These are phyloP conservation scores for Pythium chondricola DNA, from an alignment of 352 stramenopile species.

Conservation along the genomic window DNA sequence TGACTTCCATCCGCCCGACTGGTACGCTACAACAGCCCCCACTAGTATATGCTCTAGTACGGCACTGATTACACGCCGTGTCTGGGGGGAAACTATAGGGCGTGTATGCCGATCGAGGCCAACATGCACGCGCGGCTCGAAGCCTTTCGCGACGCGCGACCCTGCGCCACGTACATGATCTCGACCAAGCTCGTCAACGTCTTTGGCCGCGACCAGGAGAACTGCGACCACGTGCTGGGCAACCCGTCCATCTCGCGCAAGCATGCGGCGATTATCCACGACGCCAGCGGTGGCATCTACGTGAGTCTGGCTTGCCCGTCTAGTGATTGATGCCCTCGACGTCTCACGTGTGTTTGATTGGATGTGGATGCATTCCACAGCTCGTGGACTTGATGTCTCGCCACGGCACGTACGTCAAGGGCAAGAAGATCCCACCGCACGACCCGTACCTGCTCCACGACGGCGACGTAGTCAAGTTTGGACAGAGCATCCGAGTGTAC, in stretches of 20 bases:
- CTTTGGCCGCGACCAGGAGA: constrained; percentile 82
- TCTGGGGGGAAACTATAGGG: constrained; percentile 44
- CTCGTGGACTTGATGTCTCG: constrained; percentile 87
- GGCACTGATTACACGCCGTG: too few species aligned
- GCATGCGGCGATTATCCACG: constrained; percentile 82
- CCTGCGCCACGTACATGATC: constrained; percentile 84
- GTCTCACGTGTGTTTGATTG: too few species aligned
- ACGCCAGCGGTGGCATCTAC: constrained; percentile 75
- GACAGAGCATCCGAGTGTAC: constrained; percentile 83
- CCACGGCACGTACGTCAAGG: constrained; percentile 77
- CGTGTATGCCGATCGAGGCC: constrained; percentile 48
- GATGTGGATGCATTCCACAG: too few species aligned
- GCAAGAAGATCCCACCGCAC: constrained; percentile 81
- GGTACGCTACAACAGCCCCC: too few species aligned
- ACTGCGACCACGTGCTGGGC: constrained; percentile 80
- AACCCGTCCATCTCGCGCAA: constrained; percentile 86
- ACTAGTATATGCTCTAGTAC: too few species aligned
- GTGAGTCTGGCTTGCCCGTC: constrained; percentile 26
- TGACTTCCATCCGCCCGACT: constrained; percentile 72
- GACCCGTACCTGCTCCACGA: constrained; percentile 81
- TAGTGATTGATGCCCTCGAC: too few species aligned
- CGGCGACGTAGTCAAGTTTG: constrained; percentile 82
- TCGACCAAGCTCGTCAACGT: constrained; percentile 76
- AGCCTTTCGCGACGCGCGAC: constrained; percentile 63
- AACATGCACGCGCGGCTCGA: constrained; percentile 71